Evolutionary conservation across 345 rosid species (phyloP), one percentile per base, ranked within the genome.

Genomic region (Gossypium thurberi): DNA sequence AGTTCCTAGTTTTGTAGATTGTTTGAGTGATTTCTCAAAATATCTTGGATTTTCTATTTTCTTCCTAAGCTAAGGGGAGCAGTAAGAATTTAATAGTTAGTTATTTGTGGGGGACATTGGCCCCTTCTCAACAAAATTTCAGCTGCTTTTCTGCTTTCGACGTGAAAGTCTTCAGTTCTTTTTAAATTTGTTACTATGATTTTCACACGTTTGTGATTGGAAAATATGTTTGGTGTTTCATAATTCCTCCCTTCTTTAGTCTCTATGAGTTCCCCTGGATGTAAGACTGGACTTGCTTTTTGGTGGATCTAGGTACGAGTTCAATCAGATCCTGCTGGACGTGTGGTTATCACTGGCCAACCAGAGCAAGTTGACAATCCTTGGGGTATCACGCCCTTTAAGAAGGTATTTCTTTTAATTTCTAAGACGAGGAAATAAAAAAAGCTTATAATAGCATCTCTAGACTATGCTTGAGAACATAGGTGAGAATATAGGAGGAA

Each of bases 361-460:
- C 97, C 93, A 3, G 91, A 92, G 76, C 89, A 92, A 79, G 80
- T 83, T 73, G 90, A 92, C 79, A 91, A 88, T 79, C 95, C 95
- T 64, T 91, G 97, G 98, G 98, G 97, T 20, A 89, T 91, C 59
- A 88, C 92, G 58, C 93, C 98, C 26, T 93, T 93, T 77, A 88
- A 81, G 70, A 93, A 93, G 98, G 98, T 88, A 83, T 59, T 18
- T 63, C 71, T 48, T 74, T 69, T 63, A 64, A 23, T 62, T 70
- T 47, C 62, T 42, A 70, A 70, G 11, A 37, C 52, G 8, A 21
- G 28, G 25, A 40, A 40, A 13, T 61, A 9, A 73, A 53, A 53
- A 33, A 25, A 53, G 11, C 6, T 61, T n/a, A 12, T 14, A 10
- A 3, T 4, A 9, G 13, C 13, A n/a, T 51, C 60, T 51, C 3